Percentiles rank a stretch among this genome's conserved stretches.
Evolutionary conservation across 2,329 filamentous ascomycete genomes (phyloP).

Genomic region (Chaetomium strumarium): DNA sequence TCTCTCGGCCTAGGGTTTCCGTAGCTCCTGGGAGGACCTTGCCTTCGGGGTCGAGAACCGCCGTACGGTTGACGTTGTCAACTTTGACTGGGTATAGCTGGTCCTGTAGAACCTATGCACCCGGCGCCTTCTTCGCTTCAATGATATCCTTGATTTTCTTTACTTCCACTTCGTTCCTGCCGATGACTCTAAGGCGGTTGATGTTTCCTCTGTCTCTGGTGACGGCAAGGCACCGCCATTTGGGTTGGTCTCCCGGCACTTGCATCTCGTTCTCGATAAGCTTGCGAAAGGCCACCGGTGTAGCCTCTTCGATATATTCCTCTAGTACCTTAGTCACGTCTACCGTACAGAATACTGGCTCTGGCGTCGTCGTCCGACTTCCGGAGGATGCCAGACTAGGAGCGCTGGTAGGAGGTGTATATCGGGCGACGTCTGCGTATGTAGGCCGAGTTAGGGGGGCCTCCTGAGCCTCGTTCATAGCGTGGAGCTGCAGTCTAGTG

Average conservation of each 20-base stretch:
- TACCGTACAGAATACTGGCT: not conserved
- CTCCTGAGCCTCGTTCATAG: slow-evolving; percentile 3
- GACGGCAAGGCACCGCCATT: not conserved
- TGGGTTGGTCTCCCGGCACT: not conserved
- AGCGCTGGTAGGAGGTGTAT: slow-evolving; percentile 1
- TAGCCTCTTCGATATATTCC: not conserved
- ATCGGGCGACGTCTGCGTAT: slow-evolving; percentile 7
- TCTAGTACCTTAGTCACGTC: not conserved
- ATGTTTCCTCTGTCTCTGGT: not conserved
- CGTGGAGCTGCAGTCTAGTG: slow-evolving; percentile 4
- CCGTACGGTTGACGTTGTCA: slow-evolving; percentile 10
- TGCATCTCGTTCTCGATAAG: slow-evolving; percentile 3
- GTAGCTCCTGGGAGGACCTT: slow-evolving; percentile 6
- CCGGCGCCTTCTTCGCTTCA: slow-evolving; percentile 5
- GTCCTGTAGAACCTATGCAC: slow-evolving; percentile 4
- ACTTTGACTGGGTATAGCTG: slow-evolving; percentile 10
- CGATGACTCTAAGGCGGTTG: slow-evolving; percentile 1
- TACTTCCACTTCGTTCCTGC: slow-evolving; percentile 7
- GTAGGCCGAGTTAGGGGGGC: not conserved
- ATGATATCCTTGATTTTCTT: slow-evolving; percentile 10
- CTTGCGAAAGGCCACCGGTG: slow-evolving; percentile 3
- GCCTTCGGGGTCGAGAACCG: slow-evolving; percentile 7
- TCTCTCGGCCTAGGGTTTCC: slow-evolving; percentile 7
- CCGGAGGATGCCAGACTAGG: not conserved
- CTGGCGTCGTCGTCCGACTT: not conserved